phyloP scores from a whole-genome alignment of 768 basidiomycete genomes.

The Dioszegia hungarica region DNA sequence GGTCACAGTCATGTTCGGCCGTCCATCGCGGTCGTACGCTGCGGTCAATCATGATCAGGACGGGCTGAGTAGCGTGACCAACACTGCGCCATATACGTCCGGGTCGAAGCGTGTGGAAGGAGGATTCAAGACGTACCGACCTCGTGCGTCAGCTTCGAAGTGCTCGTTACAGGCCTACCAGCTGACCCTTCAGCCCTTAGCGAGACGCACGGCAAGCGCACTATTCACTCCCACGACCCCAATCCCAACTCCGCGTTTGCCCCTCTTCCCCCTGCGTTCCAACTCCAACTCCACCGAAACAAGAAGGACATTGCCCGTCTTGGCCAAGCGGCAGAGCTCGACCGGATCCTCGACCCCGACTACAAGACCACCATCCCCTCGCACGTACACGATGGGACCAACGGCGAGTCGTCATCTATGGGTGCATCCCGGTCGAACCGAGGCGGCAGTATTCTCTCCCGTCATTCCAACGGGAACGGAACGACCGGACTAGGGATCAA shows the following conservation, averaged over 20 bases:
- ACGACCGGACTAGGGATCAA: not conserved
- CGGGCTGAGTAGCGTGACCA: constrained; percentile 25
- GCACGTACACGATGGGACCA: too few species aligned
- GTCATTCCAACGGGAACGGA: constrained; percentile 9
- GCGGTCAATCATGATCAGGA: constrained; percentile 31
- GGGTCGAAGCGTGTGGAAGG: constrained; percentile 16
- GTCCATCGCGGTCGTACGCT: constrained; percentile 38
- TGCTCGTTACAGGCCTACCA: not conserved
- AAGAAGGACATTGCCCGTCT: constrained; percentile 27
- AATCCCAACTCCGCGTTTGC: constrained; percentile 35
- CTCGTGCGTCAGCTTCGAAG: constrained; percentile 23
- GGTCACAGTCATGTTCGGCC: constrained; percentile 2
- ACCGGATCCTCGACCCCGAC: constrained; percentile 40
- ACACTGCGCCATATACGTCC: constrained; percentile 3
- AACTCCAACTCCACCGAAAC: constrained; percentile 16
- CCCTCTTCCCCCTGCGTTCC: constrained; percentile 33
- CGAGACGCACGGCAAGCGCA: constrained; percentile 30
- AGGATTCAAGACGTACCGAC: constrained; percentile 41
- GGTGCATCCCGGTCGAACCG: constrained; percentile 16
- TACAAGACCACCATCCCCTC: constrained; percentile 19
- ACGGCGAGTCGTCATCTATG: constrained; percentile 19
- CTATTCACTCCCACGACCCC: constrained; percentile 26
- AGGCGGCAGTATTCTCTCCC: not conserved
- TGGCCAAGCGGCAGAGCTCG: constrained; percentile 36
- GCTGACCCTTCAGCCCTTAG: constrained; percentile 27